phyloP scores from a whole-genome alignment of 2,329 filamentous ascomycete species.

The Aspergillus viridinutans region DNA sequence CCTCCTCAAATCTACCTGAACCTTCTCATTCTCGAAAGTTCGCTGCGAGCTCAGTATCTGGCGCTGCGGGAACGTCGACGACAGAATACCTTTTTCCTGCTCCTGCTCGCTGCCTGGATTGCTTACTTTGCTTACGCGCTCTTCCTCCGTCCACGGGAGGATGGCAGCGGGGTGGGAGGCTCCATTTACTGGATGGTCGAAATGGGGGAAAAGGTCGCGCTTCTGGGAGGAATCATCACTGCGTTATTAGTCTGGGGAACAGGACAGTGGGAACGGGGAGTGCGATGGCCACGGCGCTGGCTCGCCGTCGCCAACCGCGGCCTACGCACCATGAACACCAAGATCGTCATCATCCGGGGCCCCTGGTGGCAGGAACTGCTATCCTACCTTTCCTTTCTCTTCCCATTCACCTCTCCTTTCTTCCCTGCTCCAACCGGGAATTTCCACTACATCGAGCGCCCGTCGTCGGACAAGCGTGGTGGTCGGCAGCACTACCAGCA shows the following conservation, averaged over 20 bases:
- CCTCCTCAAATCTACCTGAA: conserved; percentile 98
- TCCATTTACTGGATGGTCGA: conserved; percentile 97
- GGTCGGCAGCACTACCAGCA: conserved; percentile 32
- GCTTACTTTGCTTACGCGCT: conserved; percentile 81
- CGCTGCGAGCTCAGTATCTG: conserved; percentile 86
- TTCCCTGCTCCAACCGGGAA: conserved; percentile 60
- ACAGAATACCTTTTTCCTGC: conserved; percentile 88
- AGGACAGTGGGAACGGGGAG: conserved; percentile 91
- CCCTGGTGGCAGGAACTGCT: conserved; percentile 76
- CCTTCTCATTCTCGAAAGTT: conserved; percentile 92
- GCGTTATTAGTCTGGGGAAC: conserved; percentile 86
- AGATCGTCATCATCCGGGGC: conserved; percentile 82
- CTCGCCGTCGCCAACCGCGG: conserved; percentile 85
- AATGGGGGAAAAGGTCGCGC: conserved; percentile 81
- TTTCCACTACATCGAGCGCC: conserved; percentile 74
- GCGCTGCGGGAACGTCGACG: conserved; percentile 81
- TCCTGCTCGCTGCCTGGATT: conserved; percentile 75
- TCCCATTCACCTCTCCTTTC: conserved; percentile 66
- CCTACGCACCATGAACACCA: conserved; percentile 88
- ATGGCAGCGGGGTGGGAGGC: conserved; percentile 84
- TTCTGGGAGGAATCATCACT: conserved; percentile 86
- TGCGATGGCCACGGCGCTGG: conserved; percentile 91
- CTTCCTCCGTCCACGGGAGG: conserved; percentile 92
- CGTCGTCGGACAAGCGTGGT: conserved; percentile 35
- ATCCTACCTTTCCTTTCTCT: conserved; percentile 69